These are phyloP conservation scores for Ophiosphaerella korrae DNA, from an alignment of 2,329 filamentous ascomycete genomes.

Conservation along the genomic window DNA sequence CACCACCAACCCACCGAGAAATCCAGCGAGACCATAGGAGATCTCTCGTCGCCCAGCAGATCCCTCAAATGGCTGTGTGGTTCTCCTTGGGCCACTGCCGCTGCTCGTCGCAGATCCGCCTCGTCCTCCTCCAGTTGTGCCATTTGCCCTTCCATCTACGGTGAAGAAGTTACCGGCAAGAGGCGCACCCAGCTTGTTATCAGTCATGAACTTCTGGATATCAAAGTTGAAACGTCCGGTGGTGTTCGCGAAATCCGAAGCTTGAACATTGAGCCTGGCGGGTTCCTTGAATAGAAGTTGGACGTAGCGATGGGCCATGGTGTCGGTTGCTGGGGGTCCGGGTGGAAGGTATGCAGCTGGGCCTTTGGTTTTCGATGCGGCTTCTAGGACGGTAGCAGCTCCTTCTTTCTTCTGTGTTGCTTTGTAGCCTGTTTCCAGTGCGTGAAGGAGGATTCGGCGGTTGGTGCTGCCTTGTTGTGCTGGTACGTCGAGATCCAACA, in stretches of 20 bases:
- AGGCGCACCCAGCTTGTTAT: slow-evolving; percentile 30
- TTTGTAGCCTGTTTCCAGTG: slow-evolving; percentile 42
- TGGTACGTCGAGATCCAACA: slow-evolving; percentile 45
- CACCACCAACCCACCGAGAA: slow-evolving; percentile 20
- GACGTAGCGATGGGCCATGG: slow-evolving; percentile 42
- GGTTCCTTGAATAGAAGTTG: slow-evolving; percentile 43
- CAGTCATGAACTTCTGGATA: slow-evolving; percentile 31
- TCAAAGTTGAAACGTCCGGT: slow-evolving; percentile 36
- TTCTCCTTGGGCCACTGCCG: slow-evolving; percentile 15
- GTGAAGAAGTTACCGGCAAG: slow-evolving; percentile 44
- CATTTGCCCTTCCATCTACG: slow-evolving; percentile 36
- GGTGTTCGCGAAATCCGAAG: slow-evolving; percentile 26
- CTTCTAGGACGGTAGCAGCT: slow-evolving; percentile 30
- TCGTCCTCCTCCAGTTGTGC: slow-evolving; percentile 10
- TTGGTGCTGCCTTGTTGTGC: slow-evolving; percentile 24
- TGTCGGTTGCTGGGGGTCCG: slow-evolving; percentile 40
- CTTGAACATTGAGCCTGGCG: slow-evolving; percentile 23
- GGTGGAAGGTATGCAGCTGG: slow-evolving; percentile 41
- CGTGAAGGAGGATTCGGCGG: slow-evolving; percentile 40
- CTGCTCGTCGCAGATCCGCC: slow-evolving; percentile 21
- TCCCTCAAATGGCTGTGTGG: slow-evolving; percentile 28
- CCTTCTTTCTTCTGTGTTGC: slow-evolving; percentile 35
- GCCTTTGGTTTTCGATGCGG: slow-evolving; percentile 31
- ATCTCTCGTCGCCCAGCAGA: slow-evolving; percentile 15
- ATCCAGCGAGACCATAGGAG: slow-evolving; percentile 14